Conservation (phyloP, 2,329 filamentous ascomycete genomes). For the Tolypocladium inflatum region DNA sequence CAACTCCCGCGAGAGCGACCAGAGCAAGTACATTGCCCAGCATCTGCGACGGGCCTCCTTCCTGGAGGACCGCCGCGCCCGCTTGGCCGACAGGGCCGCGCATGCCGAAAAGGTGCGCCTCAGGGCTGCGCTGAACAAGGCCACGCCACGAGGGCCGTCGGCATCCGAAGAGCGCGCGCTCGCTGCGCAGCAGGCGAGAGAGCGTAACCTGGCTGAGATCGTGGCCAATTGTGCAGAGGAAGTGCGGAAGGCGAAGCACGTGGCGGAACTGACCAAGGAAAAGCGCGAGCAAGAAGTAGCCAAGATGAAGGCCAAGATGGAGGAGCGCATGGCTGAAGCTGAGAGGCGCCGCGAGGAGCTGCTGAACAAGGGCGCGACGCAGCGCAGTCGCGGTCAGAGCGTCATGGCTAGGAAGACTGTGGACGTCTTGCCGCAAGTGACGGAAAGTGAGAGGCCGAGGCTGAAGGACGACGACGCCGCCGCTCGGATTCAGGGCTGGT, state of each 20-base stretch:
- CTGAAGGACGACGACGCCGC: slow-evolving; percentile 55
- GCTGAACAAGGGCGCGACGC: slow-evolving; percentile 41
- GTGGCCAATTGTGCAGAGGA: slow-evolving; percentile 75
- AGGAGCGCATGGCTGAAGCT: slow-evolving; percentile 70
- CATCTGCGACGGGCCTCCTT: slow-evolving; percentile 73
- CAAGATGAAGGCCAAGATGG: slow-evolving; percentile 63
- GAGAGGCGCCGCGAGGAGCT: slow-evolving; percentile 61
- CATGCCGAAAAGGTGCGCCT: slow-evolving; percentile 78
- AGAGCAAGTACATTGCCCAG: slow-evolving; percentile 70
- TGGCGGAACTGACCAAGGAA: slow-evolving; percentile 76
- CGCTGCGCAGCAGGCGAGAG: slow-evolving; percentile 67
- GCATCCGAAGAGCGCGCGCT: slow-evolving; percentile 67
- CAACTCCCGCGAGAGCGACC: slow-evolving; percentile 42
- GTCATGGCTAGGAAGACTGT: slow-evolving; percentile 38
- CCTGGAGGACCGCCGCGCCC: slow-evolving; percentile 69
- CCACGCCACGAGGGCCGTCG: slow-evolving; percentile 52
- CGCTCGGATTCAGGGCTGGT: slow-evolving; percentile 58
- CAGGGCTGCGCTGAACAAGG: slow-evolving; percentile 64
- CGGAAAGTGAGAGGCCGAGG: slow-evolving; percentile 32
- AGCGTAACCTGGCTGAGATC: slow-evolving; percentile 74
- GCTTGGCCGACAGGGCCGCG: slow-evolving; percentile 68
- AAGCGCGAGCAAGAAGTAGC: slow-evolving; percentile 65
- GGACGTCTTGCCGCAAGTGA: slow-evolving; percentile 36
- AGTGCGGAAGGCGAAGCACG: slow-evolving; percentile 70
- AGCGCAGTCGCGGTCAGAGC: slow-evolving; percentile 45